Percentiles rank a stretch among this genome's conserved stretches.
Evolutionary conservation across 2,329 filamentous ascomycete genomes (phyloP).

Genomic region (Albophoma yamanashiensis): DNA sequence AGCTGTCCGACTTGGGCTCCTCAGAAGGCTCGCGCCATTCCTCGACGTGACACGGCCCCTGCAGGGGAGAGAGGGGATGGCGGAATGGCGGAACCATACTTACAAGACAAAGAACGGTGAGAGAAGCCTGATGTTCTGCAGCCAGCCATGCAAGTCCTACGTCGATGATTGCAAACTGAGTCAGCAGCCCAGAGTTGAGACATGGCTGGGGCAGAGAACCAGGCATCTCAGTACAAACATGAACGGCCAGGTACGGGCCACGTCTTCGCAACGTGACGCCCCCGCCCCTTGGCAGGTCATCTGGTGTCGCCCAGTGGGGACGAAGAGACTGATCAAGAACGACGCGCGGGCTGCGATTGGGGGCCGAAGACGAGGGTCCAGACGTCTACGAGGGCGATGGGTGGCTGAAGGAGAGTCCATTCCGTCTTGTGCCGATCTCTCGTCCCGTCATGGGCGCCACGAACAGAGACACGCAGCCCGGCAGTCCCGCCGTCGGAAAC

Average conservation of each 20-base stretch:
- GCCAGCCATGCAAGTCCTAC: not conserved
- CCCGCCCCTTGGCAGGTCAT: not conserved
- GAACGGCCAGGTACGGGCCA: not conserved
- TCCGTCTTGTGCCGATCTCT: not conserved
- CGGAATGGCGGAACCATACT: not conserved
- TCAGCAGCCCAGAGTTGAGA: not conserved
- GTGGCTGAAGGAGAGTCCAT: not conserved
- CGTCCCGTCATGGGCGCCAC: not conserved
- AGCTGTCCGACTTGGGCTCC: not conserved
- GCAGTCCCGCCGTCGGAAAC: not conserved
- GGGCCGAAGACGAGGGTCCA: not conserved
- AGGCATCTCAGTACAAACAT: not conserved
- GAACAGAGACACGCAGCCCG: not conserved
- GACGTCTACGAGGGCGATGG: not conserved
- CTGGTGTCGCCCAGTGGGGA: not conserved
- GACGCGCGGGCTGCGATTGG: not conserved
- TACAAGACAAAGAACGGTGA: not conserved
- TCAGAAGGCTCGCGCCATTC: not conserved
- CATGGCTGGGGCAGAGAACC: not conserved
- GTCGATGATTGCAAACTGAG: not conserved
- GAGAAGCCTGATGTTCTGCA: not conserved
- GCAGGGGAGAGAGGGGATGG: not conserved
- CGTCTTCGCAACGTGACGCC: not conserved
- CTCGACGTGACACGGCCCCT: not conserved
- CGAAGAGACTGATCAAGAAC: not conserved